Evolutionary conservation across 495 filamentous ascomycete species (phyloP), one percentile per base, ranked within the genome.

Genomic region (Neurospora sp.): DNA sequence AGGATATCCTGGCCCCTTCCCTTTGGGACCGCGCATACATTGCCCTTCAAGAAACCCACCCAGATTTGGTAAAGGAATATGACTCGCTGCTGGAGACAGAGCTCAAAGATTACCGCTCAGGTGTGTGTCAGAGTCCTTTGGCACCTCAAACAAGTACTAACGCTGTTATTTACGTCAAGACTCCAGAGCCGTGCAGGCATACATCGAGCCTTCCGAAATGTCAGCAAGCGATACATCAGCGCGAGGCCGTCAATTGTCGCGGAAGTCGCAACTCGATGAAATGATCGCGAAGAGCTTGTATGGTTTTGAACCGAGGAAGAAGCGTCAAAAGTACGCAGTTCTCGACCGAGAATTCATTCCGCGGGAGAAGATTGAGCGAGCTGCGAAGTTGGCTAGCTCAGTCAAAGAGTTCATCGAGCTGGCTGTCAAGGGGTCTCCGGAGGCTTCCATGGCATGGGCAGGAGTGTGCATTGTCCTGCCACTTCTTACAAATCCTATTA

Each of bases 381-480:
- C 71, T 37, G 75, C 77, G 12, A 54, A 70, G 0, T 42, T 77
- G 5, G 72, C 75, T 4, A 41, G 49, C 11, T 40, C 75, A 60
- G 70, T 44, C 3, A 77, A 78, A 70, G 74, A 71, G 20, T 77
- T 40, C 37, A 72, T 80, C 39, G 75, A 71, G 23, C 69, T 72
- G 27, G 79, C 76, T 35, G 75, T 79, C 54, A 76, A 71, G 40
- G 73, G 20, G 0, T 77, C 74, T 2, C 78, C 78, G 0, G 74
- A 77, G 38, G 79, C 79, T 37, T 77, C 77, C n/a, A 72, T 79
- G 40, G 75, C 40, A 7, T 80, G 76, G 77, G 77, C 75, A 23
- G 78, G 79, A 37, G 72, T 81, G 39, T 78, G 74, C 44, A 46
- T 79, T 10, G 31, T 77, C 39, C 76, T 80, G 38, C 79, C 79